Evolutionary conservation across 768 basidiomycete species (phyloP).

Genomic region (Hirschioporus abietinus): DNA sequence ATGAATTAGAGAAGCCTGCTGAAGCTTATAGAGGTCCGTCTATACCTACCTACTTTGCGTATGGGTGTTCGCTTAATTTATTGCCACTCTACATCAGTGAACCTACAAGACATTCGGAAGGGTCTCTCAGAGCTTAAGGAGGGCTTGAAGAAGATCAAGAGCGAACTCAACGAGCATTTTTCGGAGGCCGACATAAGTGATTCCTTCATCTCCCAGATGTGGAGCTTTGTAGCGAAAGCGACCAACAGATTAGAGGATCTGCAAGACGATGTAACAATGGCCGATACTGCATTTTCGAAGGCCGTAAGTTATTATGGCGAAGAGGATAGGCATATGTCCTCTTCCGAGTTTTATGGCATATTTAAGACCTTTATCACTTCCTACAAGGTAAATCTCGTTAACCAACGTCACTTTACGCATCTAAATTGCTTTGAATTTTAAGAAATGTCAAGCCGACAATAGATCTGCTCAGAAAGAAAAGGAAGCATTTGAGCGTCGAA

Average conservation of each 20-base stretch:
- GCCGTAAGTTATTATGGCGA: constrained; percentile 92
- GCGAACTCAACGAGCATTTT: constrained; percentile 78
- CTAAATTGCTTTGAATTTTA: constrained; percentile 11
- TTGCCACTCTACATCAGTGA: constrained; percentile 45
- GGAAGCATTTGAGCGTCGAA: constrained; percentile 59
- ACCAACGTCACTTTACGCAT: constrained; percentile 1
- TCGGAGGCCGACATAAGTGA: constrained; percentile 65
- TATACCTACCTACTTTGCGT: constrained; percentile 3
- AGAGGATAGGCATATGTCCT: constrained; percentile 80
- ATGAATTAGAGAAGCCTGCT: constrained; percentile 83
- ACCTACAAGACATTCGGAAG: constrained; percentile 80
- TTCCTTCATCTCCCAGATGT: constrained; percentile 87
- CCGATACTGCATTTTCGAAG: constrained; percentile 77
- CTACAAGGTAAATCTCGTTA: constrained; percentile 56
- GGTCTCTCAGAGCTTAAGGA: constrained; percentile 66
- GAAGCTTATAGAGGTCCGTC: constrained; percentile 84
- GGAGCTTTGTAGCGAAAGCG: constrained; percentile 78
- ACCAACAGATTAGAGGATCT: constrained; percentile 74
- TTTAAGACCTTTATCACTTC: constrained; percentile 97
- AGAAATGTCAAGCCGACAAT: constrained; percentile 91
- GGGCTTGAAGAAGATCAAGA: constrained; percentile 72
- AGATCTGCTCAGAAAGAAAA: constrained; percentile 68
- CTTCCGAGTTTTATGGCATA: constrained; percentile 91
- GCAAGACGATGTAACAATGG: constrained; percentile 79
- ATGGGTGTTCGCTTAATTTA: constrained; percentile 9